Conservation (phyloP, 2,329 filamentous ascomycete species). For the Pseudovirgaria hyperparasitica region DNA sequence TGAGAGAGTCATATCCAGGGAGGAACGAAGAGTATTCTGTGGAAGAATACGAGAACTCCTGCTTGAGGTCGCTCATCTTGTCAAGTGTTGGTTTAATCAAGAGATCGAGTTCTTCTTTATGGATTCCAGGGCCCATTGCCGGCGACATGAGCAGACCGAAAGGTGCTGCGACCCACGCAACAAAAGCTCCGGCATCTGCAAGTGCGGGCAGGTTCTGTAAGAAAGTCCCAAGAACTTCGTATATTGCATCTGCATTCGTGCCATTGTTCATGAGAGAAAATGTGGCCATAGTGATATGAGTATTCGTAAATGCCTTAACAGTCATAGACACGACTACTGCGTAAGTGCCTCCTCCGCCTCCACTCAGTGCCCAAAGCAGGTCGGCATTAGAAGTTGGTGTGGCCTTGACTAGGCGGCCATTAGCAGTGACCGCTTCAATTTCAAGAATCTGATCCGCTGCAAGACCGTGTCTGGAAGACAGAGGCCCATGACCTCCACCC, state of each 20-base stretch:
- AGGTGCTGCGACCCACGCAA: constrained; percentile 3
- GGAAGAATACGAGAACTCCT: constrained; percentile 2
- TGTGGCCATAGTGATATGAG: constrained; percentile 11
- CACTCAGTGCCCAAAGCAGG: constrained; percentile 23
- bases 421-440: constrained; percentile 19
- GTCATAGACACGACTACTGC: constrained; percentile 18
- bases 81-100: constrained; percentile 2
- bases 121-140: constrained; percentile 1
- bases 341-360: constrained; percentile 19
- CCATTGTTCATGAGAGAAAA: constrained; percentile 7
- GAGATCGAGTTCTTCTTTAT: constrained; percentile 2
- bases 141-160: constrained; percentile 2
- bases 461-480: constrained; percentile 19
- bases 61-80: constrained; percentile 1
- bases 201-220: constrained; percentile 1
- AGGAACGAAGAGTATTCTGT: constrained; percentile 1
- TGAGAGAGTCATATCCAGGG: constrained; percentile 1
- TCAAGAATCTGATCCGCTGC: constrained; percentile 19
- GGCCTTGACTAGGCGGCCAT: constrained; percentile 16
- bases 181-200: constrained; percentile 6
- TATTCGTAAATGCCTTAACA: constrained; percentile 13
- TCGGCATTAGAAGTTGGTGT: constrained; percentile 16
- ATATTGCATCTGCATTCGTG: constrained; percentile 8
- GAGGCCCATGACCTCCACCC: constrained; percentile 32
- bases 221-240: constrained; percentile 3